Evolutionary conservation across 495 filamentous ascomycete species (phyloP).

Genomic region (Rusavskia elegans): DNA sequence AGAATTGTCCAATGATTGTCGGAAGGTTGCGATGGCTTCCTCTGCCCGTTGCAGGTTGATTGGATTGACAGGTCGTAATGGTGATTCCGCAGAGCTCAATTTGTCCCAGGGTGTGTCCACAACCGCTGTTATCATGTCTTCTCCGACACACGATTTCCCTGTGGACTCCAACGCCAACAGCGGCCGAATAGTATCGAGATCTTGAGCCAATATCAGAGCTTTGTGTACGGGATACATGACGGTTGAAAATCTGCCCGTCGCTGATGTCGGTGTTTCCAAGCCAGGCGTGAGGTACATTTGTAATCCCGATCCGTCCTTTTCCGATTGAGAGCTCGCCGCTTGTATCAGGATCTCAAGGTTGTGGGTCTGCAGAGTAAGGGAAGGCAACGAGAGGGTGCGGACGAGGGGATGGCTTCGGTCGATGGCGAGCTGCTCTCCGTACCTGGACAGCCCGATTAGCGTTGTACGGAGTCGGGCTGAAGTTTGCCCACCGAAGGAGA

Average conservation of each 20-base stretch:
- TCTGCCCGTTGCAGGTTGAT: conserved; percentile 39
- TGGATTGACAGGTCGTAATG: conserved; percentile 18
- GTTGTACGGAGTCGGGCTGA: neutral
- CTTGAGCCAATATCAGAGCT: conserved; percentile 57
- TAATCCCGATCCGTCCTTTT: conserved; percentile 26
- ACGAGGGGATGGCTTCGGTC: conserved; percentile 30
- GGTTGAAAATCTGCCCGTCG: conserved; percentile 39
- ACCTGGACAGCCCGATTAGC: conserved; percentile 21
- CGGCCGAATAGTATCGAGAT: conserved; percentile 35
- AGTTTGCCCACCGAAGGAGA: conserved; percentile 35
- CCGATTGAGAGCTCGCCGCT: conserved; percentile 27
- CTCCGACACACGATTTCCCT: conserved; percentile 20
- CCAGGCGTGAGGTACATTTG: conserved; percentile 51
- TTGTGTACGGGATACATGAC: conserved; percentile 77
- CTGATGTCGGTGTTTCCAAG: conserved; percentile 48
- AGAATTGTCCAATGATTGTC: conserved; percentile 50
- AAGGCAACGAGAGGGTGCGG: conserved; percentile 46
- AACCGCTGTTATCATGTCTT: conserved; percentile 34
- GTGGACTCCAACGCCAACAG: conserved; percentile 30
- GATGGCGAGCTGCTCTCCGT: conserved; percentile 29
- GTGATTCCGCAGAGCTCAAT: neutral
- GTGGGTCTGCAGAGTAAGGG: conserved; percentile 46
- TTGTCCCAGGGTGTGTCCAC: conserved; percentile 29
- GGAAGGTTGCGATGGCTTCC: conserved; percentile 47
- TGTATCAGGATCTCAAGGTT: conserved; percentile 71